Evolutionary conservation across 106 monocot genomes (phyloP).

Genomic region (Gastrodia elata): DNA sequence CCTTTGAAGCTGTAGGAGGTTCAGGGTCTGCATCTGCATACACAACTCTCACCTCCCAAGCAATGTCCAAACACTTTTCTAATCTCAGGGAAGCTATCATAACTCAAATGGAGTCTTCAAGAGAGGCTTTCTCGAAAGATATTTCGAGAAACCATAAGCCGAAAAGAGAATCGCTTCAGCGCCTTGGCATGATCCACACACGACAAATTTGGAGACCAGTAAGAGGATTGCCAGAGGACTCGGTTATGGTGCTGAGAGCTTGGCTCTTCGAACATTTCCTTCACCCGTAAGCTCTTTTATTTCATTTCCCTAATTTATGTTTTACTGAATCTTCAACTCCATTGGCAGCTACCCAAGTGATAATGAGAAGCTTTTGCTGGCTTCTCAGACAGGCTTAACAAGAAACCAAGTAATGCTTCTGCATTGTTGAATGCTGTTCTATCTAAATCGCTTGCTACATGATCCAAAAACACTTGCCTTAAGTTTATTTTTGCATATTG

Average conservation of each 20-base stretch:
- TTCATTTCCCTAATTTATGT: neutral
- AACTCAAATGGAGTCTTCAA: slow-evolving; percentile 35
- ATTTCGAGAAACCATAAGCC: slow-evolving; percentile 9
- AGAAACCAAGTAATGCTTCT: slow-evolving; percentile 40
- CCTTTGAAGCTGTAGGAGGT: slow-evolving; percentile 59
- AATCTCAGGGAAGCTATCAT: slow-evolving; percentile 59
- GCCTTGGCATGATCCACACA: slow-evolving; percentile 25
- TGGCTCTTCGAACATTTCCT: slow-evolving; percentile 82
- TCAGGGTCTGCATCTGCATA: slow-evolving; percentile 50
- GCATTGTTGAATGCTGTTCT: neutral
- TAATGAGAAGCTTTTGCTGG: slow-evolving; percentile 61
- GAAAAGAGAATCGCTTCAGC: slow-evolving; percentile 20
- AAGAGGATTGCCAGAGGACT: slow-evolving; percentile 53
- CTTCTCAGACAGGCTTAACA: slow-evolving; percentile 46
- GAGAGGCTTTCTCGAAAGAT: slow-evolving; percentile 21
- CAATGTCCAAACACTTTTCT: slow-evolving; percentile 72
- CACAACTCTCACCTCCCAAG: slow-evolving; percentile 67
- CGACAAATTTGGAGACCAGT: slow-evolving; percentile 49
- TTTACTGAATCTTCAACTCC: neutral
- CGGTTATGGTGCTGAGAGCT: slow-evolving; percentile 41
- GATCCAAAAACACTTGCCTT: neutral
- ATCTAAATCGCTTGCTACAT: neutral
- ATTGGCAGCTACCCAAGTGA: slow-evolving; percentile 56
- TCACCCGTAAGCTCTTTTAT: slow-evolving; percentile 42
- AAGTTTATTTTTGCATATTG: neutral